Conservation (phyloP, 2,329 filamentous ascomycete genomes). For the Beauveria varroae region DNA sequence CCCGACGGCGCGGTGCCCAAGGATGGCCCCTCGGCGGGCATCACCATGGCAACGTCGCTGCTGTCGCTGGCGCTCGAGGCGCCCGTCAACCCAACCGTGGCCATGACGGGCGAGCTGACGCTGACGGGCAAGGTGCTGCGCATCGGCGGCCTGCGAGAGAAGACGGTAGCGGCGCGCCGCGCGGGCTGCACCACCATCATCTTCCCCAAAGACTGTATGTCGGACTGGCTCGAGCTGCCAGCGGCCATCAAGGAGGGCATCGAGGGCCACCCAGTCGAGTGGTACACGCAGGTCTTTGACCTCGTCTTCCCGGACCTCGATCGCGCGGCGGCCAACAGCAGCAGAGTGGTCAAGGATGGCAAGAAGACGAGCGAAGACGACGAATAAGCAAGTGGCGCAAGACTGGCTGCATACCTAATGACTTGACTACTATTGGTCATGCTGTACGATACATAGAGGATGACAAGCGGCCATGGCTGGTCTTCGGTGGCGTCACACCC, state of each 20-base stretch:
- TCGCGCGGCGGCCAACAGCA: slow-evolving; percentile 62
- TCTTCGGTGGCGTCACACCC: background rate
- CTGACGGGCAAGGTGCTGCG: slow-evolving; percentile 93
- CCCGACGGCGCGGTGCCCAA: slow-evolving; percentile 95
- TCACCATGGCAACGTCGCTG: slow-evolving; percentile 95
- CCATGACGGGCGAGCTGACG: slow-evolving; percentile 97
- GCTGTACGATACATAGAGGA: background rate
- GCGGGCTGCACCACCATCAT: slow-evolving; percentile 90
- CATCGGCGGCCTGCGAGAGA: slow-evolving; percentile 90
- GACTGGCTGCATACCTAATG: background rate
- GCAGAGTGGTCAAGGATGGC: slow-evolving; percentile 54
- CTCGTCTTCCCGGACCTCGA: slow-evolving; percentile 82
- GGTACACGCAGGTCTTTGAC: slow-evolving; percentile 92
- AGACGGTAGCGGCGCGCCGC: slow-evolving; percentile 89
- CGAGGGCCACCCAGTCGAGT: slow-evolving; percentile 80
- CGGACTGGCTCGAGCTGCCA: slow-evolving; percentile 94
- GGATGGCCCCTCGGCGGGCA: slow-evolving; percentile 86
- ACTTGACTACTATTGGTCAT: background rate
- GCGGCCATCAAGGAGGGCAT: slow-evolving; percentile 98
- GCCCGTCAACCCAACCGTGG: slow-evolving; percentile 74
- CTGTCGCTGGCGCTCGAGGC: slow-evolving; percentile 76
- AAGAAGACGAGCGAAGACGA: slow-evolving; percentile 36
- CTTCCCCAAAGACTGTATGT: slow-evolving; percentile 91
- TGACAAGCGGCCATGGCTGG: background rate
- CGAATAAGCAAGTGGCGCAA: background rate